Conservation (phyloP, 495 filamentous ascomycete species). For the Trichoderma erinaceum region DNA sequence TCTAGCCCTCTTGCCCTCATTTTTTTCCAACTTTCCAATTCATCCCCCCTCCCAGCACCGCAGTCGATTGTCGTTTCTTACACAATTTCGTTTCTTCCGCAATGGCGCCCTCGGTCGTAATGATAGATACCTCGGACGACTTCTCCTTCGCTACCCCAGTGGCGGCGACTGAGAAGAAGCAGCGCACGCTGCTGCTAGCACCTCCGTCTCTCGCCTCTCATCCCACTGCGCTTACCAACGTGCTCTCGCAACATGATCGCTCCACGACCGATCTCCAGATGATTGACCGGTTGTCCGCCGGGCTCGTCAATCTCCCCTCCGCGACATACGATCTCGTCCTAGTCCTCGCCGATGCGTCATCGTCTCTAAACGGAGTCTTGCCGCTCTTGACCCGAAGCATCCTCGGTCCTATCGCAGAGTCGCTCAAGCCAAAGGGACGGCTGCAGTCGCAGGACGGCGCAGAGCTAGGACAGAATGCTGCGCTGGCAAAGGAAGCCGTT, state of each 20-base stretch:
- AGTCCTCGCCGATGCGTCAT: conserved; percentile 71
- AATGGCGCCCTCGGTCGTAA: conserved; percentile 20
- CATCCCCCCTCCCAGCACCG: background rate
- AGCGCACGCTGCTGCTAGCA: conserved; percentile 49
- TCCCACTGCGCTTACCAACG: conserved; percentile 38
- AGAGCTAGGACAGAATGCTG: conserved; percentile 35
- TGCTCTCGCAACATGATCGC: conserved; percentile 58
- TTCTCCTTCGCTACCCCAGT: conserved; percentile 14
- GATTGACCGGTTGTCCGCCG: conserved; percentile 87
- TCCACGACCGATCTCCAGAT: conserved; percentile 84
- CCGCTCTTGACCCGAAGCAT: conserved; percentile 56
- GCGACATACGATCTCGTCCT: conserved; percentile 78
- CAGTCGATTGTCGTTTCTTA: background rate
- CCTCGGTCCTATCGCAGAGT: conserved; percentile 57
- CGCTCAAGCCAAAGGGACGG: conserved; percentile 65
- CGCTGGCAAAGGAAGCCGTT: conserved; percentile 62
- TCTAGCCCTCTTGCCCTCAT: background rate
- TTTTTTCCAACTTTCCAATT: background rate
- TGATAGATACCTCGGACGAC: conserved; percentile 20
- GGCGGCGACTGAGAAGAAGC: conserved; percentile 18
- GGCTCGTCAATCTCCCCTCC: conserved; percentile 69
- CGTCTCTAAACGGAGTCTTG: conserved; percentile 53
- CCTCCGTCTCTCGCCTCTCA: conserved; percentile 48
- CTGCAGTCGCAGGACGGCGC: conserved; percentile 66
- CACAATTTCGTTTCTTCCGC: conserved; percentile 1